These are phyloP conservation scores for Erigeron canadensis DNA, from an alignment of 129 eudicot genomes.

Conservation along the genomic window DNA sequence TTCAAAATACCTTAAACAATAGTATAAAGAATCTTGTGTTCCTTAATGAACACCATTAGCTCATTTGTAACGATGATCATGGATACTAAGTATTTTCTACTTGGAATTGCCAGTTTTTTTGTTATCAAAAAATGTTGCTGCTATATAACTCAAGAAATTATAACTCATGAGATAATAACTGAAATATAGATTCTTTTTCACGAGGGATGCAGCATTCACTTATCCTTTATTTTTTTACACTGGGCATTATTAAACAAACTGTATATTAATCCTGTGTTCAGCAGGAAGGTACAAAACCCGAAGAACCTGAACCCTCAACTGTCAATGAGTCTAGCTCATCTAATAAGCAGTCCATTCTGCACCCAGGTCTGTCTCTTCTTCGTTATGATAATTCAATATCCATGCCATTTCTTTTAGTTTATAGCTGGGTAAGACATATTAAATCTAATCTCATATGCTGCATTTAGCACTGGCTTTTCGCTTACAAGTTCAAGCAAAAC, in stretches of 20 bases:
- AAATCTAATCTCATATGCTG: conserved; percentile 8
- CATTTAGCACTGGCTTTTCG: neutral
- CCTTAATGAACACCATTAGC: neutral
- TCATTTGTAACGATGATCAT: neutral
- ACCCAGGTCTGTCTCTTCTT: conserved; percentile 46
- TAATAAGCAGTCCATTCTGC: conserved; percentile 43
- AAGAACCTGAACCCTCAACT: conserved; percentile 48
- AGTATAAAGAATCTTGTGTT: neutral
- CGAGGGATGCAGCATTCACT: neutral
- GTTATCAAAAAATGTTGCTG: too few species aligned
- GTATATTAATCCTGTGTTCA: neutral
- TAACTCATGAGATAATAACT: neutral
- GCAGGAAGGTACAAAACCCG: conserved; percentile 29
- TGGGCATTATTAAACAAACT: conserved; percentile 1
- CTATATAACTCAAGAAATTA: neutral
- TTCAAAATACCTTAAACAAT: neutral
- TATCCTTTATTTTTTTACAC: neutral
- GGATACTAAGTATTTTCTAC: neutral
- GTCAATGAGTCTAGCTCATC: conserved; percentile 48
- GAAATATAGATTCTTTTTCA: neutral
- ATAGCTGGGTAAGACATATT: neutral
- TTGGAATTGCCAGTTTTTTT: neutral
- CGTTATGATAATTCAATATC: neutral
- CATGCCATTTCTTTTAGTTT: conserved; percentile 17
- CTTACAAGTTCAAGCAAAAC: neutral